Evolutionary conservation across 768 basidiomycete genomes (phyloP), one percentile per base, ranked within the genome.

Genomic region (Tulasnella sp.): DNA sequence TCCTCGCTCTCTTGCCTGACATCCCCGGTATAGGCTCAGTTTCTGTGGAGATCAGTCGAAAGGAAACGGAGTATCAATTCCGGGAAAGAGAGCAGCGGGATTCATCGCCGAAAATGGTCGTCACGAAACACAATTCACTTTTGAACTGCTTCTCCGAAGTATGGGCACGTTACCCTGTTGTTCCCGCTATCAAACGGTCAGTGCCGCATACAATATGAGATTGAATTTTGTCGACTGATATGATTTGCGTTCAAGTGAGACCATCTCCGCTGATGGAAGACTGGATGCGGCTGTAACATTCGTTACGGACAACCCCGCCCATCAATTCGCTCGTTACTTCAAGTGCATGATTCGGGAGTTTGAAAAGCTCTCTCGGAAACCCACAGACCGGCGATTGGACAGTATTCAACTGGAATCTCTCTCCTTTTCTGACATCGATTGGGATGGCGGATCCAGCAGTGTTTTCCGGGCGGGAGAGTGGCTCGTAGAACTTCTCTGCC

Each of bases 401-500:
- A 8, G 30, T 0, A 54, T 61, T 17, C 8, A 24, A 21, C 29
- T 61, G 4, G 9, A 13, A 2, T 29, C 53, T 10, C 11, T 27
- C 0, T 61, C 67, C 2, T 71, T 77, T 47, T 23, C 30, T 11
- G 48, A 59, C 21, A 54, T 42, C 19, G 30, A 10, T 63, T 64
- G 41, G 47, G 26, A 61, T 13, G 34, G 11, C 8, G 21, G 24
- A 65, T 21, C 63, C 56, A 26, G 52, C 34, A 17, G 63, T 58
- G 48, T 3, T 71, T 78, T 77, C 60, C 71, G 71, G 15, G 72
- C 73, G 0, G 82, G 83, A 38, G 81, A 84, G 67, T 84, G 83
- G 83, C 67, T 84, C 0, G 80, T 79, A 0, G 78, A 82, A 15
- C 67, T 83, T 8, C 63, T 84, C 1, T 84, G 83, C 59, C 70